A percentile compares a stretch with the other conserved stretches of the same genome.
These are phyloP conservation scores for Pseudogymnoascus sp. DNA, from an alignment of 2,329 filamentous ascomycete genomes.

Conservation along the genomic window DNA sequence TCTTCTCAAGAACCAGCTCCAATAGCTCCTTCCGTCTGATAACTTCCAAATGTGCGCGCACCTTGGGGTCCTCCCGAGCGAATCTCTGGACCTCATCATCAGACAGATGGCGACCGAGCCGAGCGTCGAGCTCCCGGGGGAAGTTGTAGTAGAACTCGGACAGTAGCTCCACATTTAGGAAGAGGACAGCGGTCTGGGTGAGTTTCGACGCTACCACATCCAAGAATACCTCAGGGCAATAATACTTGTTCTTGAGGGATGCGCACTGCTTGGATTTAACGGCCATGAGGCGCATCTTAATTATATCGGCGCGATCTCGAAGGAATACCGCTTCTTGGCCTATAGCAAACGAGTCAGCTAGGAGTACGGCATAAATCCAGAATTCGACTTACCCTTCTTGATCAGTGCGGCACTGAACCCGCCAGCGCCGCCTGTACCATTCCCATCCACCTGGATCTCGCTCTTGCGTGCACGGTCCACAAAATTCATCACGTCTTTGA, in stretches of 20 bases:
- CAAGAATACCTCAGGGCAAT: constrained; percentile 96
- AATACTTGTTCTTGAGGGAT: constrained; percentile 80
- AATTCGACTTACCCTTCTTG: constrained; percentile 57
- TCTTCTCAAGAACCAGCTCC: constrained; percentile 89
- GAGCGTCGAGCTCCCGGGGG: constrained; percentile 79
- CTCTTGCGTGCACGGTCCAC: constrained; percentile 85
- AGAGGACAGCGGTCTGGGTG: constrained; percentile 88
- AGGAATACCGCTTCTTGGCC: constrained; percentile 92
- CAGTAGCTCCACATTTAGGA: constrained; percentile 92
- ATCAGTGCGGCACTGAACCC: constrained; percentile 86
- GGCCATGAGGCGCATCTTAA: constrained; percentile 82
- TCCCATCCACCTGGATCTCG: constrained; percentile 76
- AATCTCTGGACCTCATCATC: constrained; percentile 81
- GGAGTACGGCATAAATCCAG: background rate
- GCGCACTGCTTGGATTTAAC: constrained; percentile 87
- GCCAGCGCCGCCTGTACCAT: constrained; percentile 76
- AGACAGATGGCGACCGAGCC: constrained; percentile 73
- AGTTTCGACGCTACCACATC: constrained; percentile 94
- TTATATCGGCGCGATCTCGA: constrained; percentile 79
- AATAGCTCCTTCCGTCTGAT: constrained; percentile 87
- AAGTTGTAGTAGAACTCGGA: constrained; percentile 98
- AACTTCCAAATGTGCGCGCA: constrained; percentile 81
- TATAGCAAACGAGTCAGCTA: constrained; percentile 29
- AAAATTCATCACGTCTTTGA: constrained; percentile 83
- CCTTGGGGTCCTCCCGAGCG: constrained; percentile 85